Conservation (phyloP, 495 filamentous ascomycete genomes). For the Lepraria neglecta region DNA sequence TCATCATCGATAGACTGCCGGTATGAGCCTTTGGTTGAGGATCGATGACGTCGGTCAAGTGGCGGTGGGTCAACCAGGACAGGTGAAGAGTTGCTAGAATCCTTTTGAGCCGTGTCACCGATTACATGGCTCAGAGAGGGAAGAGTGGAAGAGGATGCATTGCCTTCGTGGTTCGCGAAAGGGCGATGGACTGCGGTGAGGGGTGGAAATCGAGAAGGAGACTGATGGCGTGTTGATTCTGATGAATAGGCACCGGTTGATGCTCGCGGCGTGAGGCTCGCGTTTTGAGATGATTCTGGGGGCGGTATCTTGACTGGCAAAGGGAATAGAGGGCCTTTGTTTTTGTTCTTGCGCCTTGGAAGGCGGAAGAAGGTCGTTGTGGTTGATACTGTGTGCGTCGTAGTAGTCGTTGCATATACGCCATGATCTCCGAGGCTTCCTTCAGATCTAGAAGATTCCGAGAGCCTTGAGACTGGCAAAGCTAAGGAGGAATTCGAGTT, state of each 20-base stretch:
- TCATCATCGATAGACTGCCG: slow-evolving; percentile 51
- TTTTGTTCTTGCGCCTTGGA: slow-evolving; percentile 66
- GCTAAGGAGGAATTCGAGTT: slow-evolving; percentile 61
- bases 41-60: slow-evolving; percentile 59
- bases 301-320: slow-evolving; percentile 60
- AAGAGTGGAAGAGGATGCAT: slow-evolving; percentile 43
- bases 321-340: slow-evolving; percentile 81
- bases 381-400: slow-evolving; percentile 56
- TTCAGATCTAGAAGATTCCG: slow-evolving; percentile 89
- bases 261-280: slow-evolving; percentile 24
- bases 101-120: slow-evolving; percentile 42
- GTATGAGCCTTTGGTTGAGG: slow-evolving; percentile 82
- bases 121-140: slow-evolving; percentile 47
- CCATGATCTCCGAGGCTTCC: slow-evolving; percentile 73
- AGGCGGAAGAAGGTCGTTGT: slow-evolving; percentile 74
- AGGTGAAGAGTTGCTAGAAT: slow-evolving; percentile 58
- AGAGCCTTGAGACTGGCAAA: slow-evolving; percentile 64
- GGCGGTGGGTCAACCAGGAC: slow-evolving; percentile 45
- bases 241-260: slow-evolving; percentile 18
- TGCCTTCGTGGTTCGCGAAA: slow-evolving; percentile 35
- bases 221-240: slow-evolving; percentile 23
- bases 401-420: slow-evolving; percentile 56
- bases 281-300: slow-evolving; percentile 19
- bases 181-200: slow-evolving; percentile 33
- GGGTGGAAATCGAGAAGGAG: slow-evolving; percentile 27